Conservation (phyloP, 1,284 basidiomycete species). For the Ustilago shanxiensis region DNA sequence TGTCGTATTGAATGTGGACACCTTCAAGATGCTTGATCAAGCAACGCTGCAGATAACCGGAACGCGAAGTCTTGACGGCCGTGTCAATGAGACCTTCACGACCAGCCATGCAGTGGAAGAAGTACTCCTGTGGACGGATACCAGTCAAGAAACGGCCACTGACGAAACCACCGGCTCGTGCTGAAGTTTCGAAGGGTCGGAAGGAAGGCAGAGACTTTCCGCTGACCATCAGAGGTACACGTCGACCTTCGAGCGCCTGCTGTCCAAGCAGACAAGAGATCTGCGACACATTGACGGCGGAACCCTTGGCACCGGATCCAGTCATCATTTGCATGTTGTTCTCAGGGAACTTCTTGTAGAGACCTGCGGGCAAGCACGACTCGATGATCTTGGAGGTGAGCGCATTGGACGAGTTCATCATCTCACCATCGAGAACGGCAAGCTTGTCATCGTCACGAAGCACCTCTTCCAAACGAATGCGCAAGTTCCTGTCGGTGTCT, state of each 20-base stretch:
- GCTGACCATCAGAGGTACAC: slow-evolving; percentile 98
- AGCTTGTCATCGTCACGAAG: slow-evolving; percentile 97
- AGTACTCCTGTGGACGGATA: slow-evolving; percentile 98
- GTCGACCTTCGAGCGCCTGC: slow-evolving; percentile 96
- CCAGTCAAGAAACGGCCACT: slow-evolving; percentile 99
- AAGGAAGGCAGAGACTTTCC: slow-evolving; percentile 98
- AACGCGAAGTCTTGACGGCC: slow-evolving; percentile 98
- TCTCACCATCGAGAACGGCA: slow-evolving; percentile 91
- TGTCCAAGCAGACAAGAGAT: slow-evolving; percentile 97
- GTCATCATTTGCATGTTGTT: slow-evolving; percentile 99
- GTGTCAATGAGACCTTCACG: slow-evolving; percentile 99
- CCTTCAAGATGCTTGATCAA: slow-evolving; percentile 99
- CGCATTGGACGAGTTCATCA: slow-evolving; percentile 77
- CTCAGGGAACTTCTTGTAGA: slow-evolving; percentile 82
- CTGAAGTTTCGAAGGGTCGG: slow-evolving; percentile 94
- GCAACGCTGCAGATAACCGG: slow-evolving; percentile 97
- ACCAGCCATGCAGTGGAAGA: slow-evolving; percentile 99
- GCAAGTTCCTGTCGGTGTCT: slow-evolving; percentile 73
- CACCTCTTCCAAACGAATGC: slow-evolving; percentile 82
- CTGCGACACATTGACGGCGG: slow-evolving; percentile 95
- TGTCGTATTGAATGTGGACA: slow-evolving; percentile 94
- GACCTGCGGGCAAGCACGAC: slow-evolving; percentile 87
- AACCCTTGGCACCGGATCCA: slow-evolving; percentile 96
- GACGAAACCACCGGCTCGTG: slow-evolving; percentile 98
- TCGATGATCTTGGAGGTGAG: slow-evolving; percentile 81